Percentiles rank a stretch among this genome's conserved stretches.
phyloP scores from a whole-genome alignment of 371 early-diverging fungal genomes.

The Smittium culicis region DNA sequence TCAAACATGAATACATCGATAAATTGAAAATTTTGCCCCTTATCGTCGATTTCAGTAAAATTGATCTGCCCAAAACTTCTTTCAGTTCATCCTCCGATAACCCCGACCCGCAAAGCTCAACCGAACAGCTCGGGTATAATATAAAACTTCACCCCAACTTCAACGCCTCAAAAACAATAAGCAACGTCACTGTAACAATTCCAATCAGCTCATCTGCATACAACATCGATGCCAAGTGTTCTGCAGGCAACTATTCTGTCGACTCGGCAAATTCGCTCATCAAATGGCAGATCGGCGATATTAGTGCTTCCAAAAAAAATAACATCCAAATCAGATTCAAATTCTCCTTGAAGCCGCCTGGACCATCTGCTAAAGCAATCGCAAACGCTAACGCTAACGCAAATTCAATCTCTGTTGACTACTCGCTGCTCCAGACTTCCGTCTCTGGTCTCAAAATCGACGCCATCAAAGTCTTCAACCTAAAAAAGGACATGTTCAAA shows the following conservation, averaged over 20 bases:
- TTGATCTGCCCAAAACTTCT: neutral
- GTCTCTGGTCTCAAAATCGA: slow-evolving; percentile 22
- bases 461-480: slow-evolving; percentile 15
- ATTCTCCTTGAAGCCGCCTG: neutral
- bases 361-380: neutral
- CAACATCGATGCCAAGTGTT: neutral
- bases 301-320: neutral
- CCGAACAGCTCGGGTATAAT: slow-evolving; percentile 13
- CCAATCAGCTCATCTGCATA: neutral
- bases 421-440: slow-evolving; percentile 18
- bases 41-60: neutral
- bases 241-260: neutral
- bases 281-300: neutral
- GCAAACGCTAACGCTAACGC: neutral
- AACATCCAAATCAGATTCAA: neutral
- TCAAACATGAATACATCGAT: neutral
- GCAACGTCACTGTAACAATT: neutral
- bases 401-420: slow-evolving; percentile 15
- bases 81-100: neutral
- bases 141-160: neutral
- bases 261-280: neutral
- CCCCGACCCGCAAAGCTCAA: neutral
- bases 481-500: slow-evolving; percentile 23
- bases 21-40: neutral
- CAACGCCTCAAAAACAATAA: neutral